Conservation (phyloP, 2,329 filamentous ascomycete genomes). For the Colletotrichum sp. region DNA sequence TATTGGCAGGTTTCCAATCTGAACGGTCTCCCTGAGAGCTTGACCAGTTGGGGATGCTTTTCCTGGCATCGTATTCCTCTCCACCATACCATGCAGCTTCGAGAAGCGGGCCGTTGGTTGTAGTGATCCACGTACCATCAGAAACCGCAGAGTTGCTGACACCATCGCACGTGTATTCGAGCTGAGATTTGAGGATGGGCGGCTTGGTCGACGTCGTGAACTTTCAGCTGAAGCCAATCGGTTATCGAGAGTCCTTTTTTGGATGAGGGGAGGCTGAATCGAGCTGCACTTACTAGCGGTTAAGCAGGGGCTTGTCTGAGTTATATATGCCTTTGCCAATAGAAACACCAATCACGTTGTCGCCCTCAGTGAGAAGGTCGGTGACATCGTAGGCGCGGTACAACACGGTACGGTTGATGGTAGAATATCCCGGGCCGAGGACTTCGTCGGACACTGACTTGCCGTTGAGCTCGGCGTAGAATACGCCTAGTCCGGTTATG, state of each 20-base stretch:
- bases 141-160: not conserved
- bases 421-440: not conserved
- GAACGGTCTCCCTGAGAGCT: not conserved
- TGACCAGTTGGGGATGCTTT: conserved; percentile 1
- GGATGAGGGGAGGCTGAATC: not conserved
- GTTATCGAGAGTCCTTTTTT: not conserved
- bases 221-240: not conserved
- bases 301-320: conserved; percentile 1
- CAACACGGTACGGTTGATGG: conserved; percentile 13
- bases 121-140: conserved; percentile 6
- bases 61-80: conserved; percentile 17
- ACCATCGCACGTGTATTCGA: conserved; percentile 16
- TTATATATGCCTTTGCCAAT: conserved; percentile 19
- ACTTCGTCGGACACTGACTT: conserved; percentile 3
- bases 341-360: conserved; percentile 11
- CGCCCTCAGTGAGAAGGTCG: not conserved
- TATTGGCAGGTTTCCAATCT: not conserved
- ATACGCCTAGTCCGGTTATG: conserved; percentile 14
- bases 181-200: conserved; percentile 15
- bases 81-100: conserved; percentile 19
- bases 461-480: conserved; percentile 4
- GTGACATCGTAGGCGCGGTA: conserved; percentile 17
- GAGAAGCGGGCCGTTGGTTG: conserved; percentile 4
- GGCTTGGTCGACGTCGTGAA: not conserved
- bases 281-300: not conserved